Evolutionary conservation across 768 basidiomycete species (phyloP).

Genomic region (Suillus sp.): DNA sequence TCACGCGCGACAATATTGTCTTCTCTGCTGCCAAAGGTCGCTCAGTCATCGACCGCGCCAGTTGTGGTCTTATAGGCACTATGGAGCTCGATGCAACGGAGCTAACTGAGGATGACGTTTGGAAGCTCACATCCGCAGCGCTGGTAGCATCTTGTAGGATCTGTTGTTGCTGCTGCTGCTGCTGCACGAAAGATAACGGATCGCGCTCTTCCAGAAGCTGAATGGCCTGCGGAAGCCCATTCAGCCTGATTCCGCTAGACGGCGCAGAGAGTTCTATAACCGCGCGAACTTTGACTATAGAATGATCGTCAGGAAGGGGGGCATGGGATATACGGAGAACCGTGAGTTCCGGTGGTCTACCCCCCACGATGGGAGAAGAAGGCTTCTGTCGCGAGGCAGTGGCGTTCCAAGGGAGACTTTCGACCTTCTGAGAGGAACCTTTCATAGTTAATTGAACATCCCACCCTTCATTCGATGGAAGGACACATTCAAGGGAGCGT

Average conservation of each 20-base stretch:
- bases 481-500: conserved; percentile 77
- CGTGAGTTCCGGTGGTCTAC: conserved; percentile 50
- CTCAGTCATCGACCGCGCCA: conserved; percentile 45
- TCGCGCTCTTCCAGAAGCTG: conserved; percentile 68
- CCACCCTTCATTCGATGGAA: conserved; percentile 82
- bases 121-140: conserved; percentile 65
- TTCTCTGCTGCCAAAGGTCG: conserved; percentile 68
- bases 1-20: conserved; percentile 81
- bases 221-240: conserved; percentile 77
- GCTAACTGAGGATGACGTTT: conserved; percentile 62
- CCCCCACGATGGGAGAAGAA: conserved; percentile 31
- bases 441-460: conserved; percentile 79
- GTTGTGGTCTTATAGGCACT: conserved; percentile 31
- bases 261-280: conserved; percentile 80
- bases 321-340: conserved; percentile 74
- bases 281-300: conserved; percentile 78
- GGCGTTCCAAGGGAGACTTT: conserved; percentile 73
- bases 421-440: conserved; percentile 72
- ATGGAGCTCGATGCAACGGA: conserved; percentile 47
- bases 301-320: conserved; percentile 68
- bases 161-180: conserved; percentile 54
- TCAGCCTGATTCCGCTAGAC: conserved; percentile 78
- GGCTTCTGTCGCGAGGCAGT: conserved; percentile 52
- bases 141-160: conserved; percentile 72
- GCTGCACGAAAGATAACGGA: conserved; percentile 48